phyloP scores from a whole-genome alignment of 441 rosid genomes.

The Euphorbia neoarborescens region DNA sequence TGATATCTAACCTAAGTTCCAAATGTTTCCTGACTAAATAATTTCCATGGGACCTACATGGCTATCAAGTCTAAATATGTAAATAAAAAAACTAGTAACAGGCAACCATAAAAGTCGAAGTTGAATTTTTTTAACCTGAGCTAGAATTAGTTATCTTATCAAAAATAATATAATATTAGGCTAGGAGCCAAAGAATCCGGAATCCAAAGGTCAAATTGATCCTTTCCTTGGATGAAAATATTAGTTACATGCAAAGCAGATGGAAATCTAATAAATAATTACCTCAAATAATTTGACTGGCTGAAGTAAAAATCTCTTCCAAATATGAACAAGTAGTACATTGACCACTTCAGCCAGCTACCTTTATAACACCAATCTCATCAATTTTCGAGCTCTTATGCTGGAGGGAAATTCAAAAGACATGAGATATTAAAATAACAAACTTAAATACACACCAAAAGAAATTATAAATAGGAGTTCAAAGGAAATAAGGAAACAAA shows the following conservation, averaged over 20 bases:
- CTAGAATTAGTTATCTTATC: not conserved
- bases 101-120: not conserved
- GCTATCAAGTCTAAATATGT: not conserved
- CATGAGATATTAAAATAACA: not conserved
- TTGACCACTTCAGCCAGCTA: slow-evolving; percentile 59
- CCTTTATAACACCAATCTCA: slow-evolving; percentile 81
- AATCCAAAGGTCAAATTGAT: not conserved
- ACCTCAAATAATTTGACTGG: slow-evolving; percentile 38
- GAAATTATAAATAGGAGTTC: slow-evolving; percentile 1
- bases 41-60: not conserved
- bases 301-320: slow-evolving; percentile 30
- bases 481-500: slow-evolving; percentile 4
- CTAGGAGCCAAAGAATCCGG: not conserved
- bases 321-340: slow-evolving; percentile 27
- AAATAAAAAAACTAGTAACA: not conserved
- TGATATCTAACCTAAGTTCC: not conserved
- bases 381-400: slow-evolving; percentile 85
- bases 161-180: not conserved
- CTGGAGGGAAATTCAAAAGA: slow-evolving; percentile 32
- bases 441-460: not conserved
- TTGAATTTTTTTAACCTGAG: not conserved
- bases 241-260: not conserved
- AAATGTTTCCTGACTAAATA: not conserved
- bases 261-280: slow-evolving; percentile 13
- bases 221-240: not conserved